Evolutionary conservation across 2,329 filamentous ascomycete genomes (phyloP).

Genomic region (Alternaria sp.): DNA sequence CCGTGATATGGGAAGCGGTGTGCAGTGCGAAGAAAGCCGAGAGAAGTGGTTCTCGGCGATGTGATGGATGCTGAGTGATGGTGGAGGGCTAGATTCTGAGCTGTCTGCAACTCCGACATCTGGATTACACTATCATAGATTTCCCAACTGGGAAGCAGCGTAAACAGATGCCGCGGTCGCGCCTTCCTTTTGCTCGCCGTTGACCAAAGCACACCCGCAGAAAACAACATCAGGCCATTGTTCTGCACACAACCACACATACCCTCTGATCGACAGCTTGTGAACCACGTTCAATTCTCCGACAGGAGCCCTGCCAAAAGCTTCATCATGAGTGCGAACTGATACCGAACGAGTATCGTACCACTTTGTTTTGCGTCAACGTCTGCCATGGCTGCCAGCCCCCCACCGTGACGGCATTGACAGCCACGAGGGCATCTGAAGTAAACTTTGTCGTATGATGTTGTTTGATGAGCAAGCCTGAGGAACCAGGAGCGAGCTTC

Average conservation of each 20-base stretch:
- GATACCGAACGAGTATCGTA: conserved; percentile 40
- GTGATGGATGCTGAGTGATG: conserved; percentile 25
- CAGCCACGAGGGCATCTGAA: conserved; percentile 27
- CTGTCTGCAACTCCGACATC: not conserved
- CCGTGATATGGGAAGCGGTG: conserved; percentile 29
- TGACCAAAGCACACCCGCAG: conserved; percentile 6
- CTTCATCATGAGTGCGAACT: conserved; percentile 24
- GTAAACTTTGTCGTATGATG: conserved; percentile 48
- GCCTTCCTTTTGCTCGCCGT: not conserved
- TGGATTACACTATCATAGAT: conserved; percentile 11
- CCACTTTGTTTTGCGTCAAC: conserved; percentile 42
- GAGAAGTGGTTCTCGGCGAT: conserved; percentile 6
- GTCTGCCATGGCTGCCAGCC: conserved; percentile 21
- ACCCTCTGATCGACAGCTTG: conserved; percentile 3
- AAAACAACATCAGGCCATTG: conserved; percentile 46
- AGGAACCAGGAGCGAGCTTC: conserved; percentile 18
- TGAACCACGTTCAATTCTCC: conserved; percentile 5
- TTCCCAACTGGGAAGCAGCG: conserved; percentile 17
- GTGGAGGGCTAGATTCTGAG: conserved; percentile 1
- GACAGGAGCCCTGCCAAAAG: conserved; percentile 16
- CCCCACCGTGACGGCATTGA: conserved; percentile 18
- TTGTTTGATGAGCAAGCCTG: conserved; percentile 38
- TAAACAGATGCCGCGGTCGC: conserved; percentile 16
- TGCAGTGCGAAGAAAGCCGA: conserved; percentile 29
- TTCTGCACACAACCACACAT: conserved; percentile 20